These are phyloP conservation scores for Acorus calamus DNA, from an alignment of 106 monocot genomes.

Conservation along the genomic window DNA sequence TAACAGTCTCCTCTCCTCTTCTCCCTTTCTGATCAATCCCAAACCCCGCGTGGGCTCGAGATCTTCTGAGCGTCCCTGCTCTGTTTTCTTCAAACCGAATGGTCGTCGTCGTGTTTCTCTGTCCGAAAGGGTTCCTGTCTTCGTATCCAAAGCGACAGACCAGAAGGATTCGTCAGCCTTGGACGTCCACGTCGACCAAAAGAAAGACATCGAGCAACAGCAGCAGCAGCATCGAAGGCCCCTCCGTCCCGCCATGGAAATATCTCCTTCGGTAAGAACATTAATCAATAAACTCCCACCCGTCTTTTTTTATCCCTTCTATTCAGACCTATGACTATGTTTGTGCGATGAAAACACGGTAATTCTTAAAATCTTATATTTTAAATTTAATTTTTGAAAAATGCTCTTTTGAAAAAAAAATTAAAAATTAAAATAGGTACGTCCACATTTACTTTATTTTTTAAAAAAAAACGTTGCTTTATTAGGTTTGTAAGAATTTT, in stretches of 20 bases:
- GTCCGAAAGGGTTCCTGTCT: neutral
- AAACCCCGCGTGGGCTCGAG: too few relatives aligned
- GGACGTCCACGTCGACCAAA: conserved; percentile 11
- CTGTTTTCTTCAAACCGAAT: neutral
- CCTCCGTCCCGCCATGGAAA: conserved; percentile 29
- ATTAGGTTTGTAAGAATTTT: too few relatives aligned
- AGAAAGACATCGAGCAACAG: conserved; percentile 3
- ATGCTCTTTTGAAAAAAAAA: too few relatives aligned
- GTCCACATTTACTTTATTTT: too few relatives aligned
- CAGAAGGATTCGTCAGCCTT: conserved; percentile 9
- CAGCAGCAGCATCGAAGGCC: conserved; percentile 13
- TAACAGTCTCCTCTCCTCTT: too few relatives aligned
- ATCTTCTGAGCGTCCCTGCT: neutral
- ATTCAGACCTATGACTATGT: neutral
- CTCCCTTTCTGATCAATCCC: too few relatives aligned
- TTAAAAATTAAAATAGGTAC: too few relatives aligned
- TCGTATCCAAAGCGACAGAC: conserved; percentile 8
- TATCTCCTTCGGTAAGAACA: conserved; percentile 52
- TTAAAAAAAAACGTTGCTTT: too few relatives aligned
- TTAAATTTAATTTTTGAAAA: too few relatives aligned
- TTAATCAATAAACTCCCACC: too few relatives aligned
- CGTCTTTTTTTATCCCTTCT: neutral
- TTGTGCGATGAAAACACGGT: too few relatives aligned
- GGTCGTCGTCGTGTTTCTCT: neutral
- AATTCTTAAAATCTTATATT: too few relatives aligned